phyloP scores from a whole-genome alignment of 257 asterid species.

The Petunia secreta region DNA sequence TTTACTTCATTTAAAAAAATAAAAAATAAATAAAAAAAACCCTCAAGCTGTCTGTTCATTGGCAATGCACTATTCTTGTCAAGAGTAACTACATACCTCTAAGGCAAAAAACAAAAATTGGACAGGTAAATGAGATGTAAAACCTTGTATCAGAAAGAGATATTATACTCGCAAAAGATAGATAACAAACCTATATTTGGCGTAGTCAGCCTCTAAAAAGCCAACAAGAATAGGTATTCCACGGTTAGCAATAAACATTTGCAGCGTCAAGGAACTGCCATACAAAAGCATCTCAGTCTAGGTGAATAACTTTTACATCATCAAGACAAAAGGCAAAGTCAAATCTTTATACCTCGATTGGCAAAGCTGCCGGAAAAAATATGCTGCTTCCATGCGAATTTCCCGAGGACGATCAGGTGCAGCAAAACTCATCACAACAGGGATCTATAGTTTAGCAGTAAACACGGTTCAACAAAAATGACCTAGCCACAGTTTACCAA shows the following conservation, averaged over 20 bases:
- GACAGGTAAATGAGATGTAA: conserved; percentile 15
- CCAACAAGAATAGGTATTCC: conserved; percentile 98
- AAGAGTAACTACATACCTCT: neutral
- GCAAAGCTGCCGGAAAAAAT: conserved; percentile 92
- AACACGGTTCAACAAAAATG: neutral
- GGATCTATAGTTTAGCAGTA: conserved; percentile 54
- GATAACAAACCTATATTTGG: conserved; percentile 77
- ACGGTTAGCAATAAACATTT: conserved; percentile 96
- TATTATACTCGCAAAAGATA: conserved; percentile 21
- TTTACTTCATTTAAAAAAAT: too few relatives aligned
- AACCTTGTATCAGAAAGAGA: neutral
- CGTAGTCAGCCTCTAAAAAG: conserved; percentile 98
- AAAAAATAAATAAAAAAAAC: too few relatives aligned
- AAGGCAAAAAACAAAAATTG: conserved; percentile 1
- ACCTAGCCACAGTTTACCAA: neutral
- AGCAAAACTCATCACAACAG: conserved; percentile 92
- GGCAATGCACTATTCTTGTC: too few relatives aligned
- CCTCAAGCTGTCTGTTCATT: too few relatives aligned
- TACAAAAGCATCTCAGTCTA: conserved; percentile 26
- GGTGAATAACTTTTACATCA: conserved; percentile 11
- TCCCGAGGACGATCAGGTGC: conserved; percentile 92
- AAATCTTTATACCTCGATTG: conserved; percentile 77
- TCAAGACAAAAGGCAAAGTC: conserved; percentile 20
- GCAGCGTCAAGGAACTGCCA: conserved; percentile 88
- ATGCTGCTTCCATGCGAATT: conserved; percentile 98